A percentile compares a stretch with the other conserved stretches of the same genome.
phyloP scores from a whole-genome alignment of 495 filamentous ascomycete genomes.

The Aspergillus cavernicola region DNA sequence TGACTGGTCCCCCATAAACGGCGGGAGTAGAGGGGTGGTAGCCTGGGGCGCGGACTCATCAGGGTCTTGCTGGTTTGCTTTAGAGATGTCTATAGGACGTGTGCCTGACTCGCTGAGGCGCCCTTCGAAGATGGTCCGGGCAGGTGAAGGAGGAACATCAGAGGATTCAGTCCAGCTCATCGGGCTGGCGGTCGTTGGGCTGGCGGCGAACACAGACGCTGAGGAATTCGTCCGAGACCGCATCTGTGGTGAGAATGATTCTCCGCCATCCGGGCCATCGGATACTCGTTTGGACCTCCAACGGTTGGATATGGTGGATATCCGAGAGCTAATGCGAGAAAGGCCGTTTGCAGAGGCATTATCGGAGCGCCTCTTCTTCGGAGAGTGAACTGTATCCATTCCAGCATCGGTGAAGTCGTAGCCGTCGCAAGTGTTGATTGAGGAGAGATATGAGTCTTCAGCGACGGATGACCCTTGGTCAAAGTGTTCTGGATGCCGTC shows the following conservation, averaged over 20 bases:
- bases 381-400: conserved; percentile 51
- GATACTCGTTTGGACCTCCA: conserved; percentile 54
- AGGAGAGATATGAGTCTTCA: conserved; percentile 34
- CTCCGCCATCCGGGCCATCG: conserved; percentile 39
- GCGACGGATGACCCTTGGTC: conserved; percentile 27
- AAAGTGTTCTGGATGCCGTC: conserved; percentile 31
- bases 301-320: conserved; percentile 69
- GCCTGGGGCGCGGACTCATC: conserved; percentile 60
- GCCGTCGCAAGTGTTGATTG: conserved; percentile 39
- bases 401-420: conserved; percentile 62
- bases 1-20: conserved; percentile 61
- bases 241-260: conserved; percentile 32
- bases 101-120: conserved; percentile 44
- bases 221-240: conserved; percentile 57
- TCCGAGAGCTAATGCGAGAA: conserved; percentile 62
- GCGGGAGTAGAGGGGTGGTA: conserved; percentile 78
- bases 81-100: conserved; percentile 55
- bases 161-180: conserved; percentile 51
- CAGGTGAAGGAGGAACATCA: conserved; percentile 59
- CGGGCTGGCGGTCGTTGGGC: conserved; percentile 42
- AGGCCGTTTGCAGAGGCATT: conserved; percentile 63
- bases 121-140: conserved; percentile 62
- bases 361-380: conserved; percentile 62
- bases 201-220: conserved; percentile 62
- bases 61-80: conserved; percentile 46